Evolutionary conservation across 75 land plant genomes (phyloP), one percentile per base, ranked within the genome.

Genomic region (Pinus taeda): DNA sequence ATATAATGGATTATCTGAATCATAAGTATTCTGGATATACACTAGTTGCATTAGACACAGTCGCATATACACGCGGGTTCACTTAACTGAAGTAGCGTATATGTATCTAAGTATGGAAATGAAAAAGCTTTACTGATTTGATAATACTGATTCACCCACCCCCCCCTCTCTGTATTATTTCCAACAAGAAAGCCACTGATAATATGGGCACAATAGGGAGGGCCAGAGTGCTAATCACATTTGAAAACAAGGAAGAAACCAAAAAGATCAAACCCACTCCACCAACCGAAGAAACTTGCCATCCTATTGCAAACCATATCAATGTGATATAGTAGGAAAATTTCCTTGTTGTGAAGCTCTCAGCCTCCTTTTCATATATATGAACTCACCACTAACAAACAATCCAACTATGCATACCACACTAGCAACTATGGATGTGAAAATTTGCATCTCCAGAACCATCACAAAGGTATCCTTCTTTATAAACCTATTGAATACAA

Each of bases 221-320:
- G 60, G 57, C 78, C 64, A 83, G 58, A 3, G 83, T 82, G 30
- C 85, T 77, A 3, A 89, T 81, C 30, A 84, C 79, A 78, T 82
- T 78, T 36, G 91, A 76, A 58, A 89, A 81, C 15, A 89, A 77
- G 3, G 91, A 82, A 36, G 91, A 89, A 3, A 78, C 82, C 73
- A 71, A 60, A 58, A 80, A 84, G 14, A 84, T 82, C 62, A 89
- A 56, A 3, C 86, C 86, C 63, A 80, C 65, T 1, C 37, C 14
- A 1, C 89, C 91, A 24, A 89, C 71, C 3, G 60, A 0, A 33
- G 29, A 58, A 1, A 84, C 49, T 69, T 89, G 88, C 86, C 84
- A 89, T 1, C 57, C 36, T 12, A 89, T 74, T 3, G 89, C 79
- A 2, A 86, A 81, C 89, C 84, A 77, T 22, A 79, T 73, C 77